Conservation (phyloP, 768 basidiomycete species). For the Tubosaeta sp. region DNA sequence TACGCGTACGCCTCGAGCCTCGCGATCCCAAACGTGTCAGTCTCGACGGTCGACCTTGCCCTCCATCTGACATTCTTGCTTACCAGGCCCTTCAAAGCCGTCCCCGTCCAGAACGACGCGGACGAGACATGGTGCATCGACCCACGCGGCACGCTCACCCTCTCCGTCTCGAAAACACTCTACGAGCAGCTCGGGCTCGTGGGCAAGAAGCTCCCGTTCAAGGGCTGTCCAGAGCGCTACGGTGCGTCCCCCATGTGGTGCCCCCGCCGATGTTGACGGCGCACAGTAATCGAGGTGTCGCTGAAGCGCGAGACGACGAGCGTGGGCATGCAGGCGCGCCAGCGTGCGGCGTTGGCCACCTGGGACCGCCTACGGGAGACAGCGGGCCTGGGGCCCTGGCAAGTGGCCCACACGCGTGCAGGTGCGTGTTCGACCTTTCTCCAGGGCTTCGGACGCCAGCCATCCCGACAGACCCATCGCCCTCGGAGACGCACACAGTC, state of each 20-base stretch:
- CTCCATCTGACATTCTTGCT: not conserved
- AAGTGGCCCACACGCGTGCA: slow-evolving; percentile 34
- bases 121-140: slow-evolving; percentile 74
- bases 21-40: slow-evolving; percentile 11
- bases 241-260: slow-evolving; percentile 33
- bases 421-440: too few relatives aligned
- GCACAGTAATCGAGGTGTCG: slow-evolving; percentile 45
- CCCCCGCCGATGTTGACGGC: not conserved
- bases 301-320: slow-evolving; percentile 38
- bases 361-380: slow-evolving; percentile 48
- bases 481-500: slow-evolving; percentile 4
- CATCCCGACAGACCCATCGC: too few relatives aligned
- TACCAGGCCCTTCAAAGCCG: slow-evolving; percentile 35
- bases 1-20: slow-evolving; percentile 34
- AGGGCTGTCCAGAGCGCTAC: slow-evolving; percentile 42
- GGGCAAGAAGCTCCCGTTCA: slow-evolving; percentile 53
- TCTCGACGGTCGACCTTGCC: not conserved
- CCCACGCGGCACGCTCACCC: slow-evolving; percentile 52
- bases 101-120: slow-evolving; percentile 27
- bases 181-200: slow-evolving; percentile 61
- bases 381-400: slow-evolving; percentile 39
- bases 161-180: slow-evolving; percentile 51
- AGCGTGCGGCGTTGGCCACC: slow-evolving; percentile 36
- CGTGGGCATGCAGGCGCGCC: slow-evolving; percentile 33
- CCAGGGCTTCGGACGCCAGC: too few relatives aligned